A percentile compares a stretch with the other conserved stretches of the same genome.
phyloP scores from a whole-genome alignment of 1,284 basidiomycete species.

The Phylloboletellus chloephorus region DNA sequence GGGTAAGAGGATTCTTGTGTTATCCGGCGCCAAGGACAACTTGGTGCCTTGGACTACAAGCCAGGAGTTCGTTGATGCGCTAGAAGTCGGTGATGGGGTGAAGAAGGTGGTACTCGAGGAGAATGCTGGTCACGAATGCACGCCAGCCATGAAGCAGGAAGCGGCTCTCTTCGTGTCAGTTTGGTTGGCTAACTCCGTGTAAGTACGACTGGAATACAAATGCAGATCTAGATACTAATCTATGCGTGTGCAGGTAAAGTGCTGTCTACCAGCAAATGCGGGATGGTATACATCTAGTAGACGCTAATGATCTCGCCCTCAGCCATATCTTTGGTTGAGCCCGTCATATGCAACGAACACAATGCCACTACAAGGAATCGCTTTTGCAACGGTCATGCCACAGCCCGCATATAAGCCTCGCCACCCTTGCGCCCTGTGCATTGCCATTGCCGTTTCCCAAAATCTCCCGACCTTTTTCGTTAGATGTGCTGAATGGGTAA shows the following conservation, averaged over 20 bases:
- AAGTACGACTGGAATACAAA: not conserved
- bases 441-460: constrained; percentile 57
- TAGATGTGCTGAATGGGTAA: constrained; percentile 16
- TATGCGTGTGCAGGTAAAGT: not conserved
- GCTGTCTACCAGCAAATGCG: not conserved
- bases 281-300: not conserved
- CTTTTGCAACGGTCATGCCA: constrained; percentile 78
- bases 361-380: constrained; percentile 78
- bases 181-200: constrained; percentile 18
- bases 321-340: constrained; percentile 49
- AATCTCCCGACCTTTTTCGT: constrained; percentile 43
- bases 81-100: constrained; percentile 49
- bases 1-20: constrained; percentile 63
- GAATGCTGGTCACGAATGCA: constrained; percentile 50
- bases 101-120: constrained; percentile 46
- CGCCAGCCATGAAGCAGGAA: constrained; percentile 46
- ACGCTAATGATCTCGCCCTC: not conserved
- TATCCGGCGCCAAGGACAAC: constrained; percentile 57
- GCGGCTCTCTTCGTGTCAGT: constrained; percentile 42
- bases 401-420: constrained; percentile 82
- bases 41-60: constrained; percentile 62
- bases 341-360: constrained; percentile 82
- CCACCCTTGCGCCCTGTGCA: constrained; percentile 71
- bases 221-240: not conserved
- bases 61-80: constrained; percentile 45